phyloP scores from a whole-genome alignment of 148 eudicot species.

The Euryodendron excelsum region DNA sequence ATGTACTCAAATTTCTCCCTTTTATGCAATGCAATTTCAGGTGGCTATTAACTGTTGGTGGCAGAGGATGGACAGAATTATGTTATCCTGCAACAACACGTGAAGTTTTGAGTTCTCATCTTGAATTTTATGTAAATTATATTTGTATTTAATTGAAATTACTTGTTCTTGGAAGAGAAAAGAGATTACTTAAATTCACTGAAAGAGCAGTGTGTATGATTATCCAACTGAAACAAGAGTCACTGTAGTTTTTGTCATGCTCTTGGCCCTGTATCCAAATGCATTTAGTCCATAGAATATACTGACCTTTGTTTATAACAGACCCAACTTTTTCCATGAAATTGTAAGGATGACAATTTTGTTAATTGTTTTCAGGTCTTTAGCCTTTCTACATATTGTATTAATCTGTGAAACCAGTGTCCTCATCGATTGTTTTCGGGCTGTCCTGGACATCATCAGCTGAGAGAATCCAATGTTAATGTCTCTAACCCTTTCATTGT shows the following conservation, averaged over 20 bases:
- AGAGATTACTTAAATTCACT: too few species aligned
- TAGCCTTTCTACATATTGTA: too few species aligned
- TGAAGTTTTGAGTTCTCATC: not conserved
- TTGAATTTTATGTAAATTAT: not conserved
- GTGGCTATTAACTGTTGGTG: not conserved
- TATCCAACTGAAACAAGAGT: not conserved
- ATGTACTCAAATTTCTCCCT: not conserved
- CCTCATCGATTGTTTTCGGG: not conserved
- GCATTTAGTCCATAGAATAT: not conserved
- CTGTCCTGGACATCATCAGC: not conserved
- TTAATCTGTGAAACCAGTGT: too few species aligned
- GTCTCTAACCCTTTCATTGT: too few species aligned
- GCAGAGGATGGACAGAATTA: not conserved
- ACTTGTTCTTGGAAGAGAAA: not conserved
- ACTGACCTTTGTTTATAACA: not conserved
- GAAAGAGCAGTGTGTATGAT: too few species aligned
- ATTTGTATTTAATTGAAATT: not conserved
- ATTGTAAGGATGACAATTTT: not conserved
- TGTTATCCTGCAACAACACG: not conserved
- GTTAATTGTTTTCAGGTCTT: too few species aligned
- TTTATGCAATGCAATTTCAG: not conserved
- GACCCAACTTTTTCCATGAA: not conserved
- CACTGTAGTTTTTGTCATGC: not conserved
- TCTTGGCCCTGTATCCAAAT: not conserved
- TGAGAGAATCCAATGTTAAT: not conserved